Base-by-base conservation (phyloP, 768 basidiomycete genomes). In the Porpolomopsis calyptriformis region DNA sequence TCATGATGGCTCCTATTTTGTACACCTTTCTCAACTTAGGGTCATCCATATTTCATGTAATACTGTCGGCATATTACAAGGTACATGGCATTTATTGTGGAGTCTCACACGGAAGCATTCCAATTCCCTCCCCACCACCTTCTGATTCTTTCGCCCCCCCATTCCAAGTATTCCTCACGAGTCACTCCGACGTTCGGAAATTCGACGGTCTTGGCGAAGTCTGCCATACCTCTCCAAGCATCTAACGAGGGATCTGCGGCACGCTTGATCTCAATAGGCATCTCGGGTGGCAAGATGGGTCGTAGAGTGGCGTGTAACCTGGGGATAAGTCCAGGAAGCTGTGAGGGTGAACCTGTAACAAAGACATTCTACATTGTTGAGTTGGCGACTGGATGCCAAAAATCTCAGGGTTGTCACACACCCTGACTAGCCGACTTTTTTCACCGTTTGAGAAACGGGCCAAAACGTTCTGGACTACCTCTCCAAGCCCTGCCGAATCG, bases 101-200 rank as follows among this genome's bases (percentile, higher is more conserved):
- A 31, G 14, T 7, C 29, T 50, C 41, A n/a, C n/a, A n/a, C n/a
- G 14, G 46, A 47, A 18, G 61, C 64, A 56, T 87, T 86, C 82
- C 83, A 87, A 59, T 98, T 97, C 5, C 92, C 82, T 59, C 90
- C 90, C 77, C 84, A 88, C 85, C 96, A 96, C 58, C 74, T 74
- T 61, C 82, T 87, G 49, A 93, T 70, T 49, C 88, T 74, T 62
- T 96, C 92, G 1, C 78, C 79, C 0, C 96, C 94, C 64, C 79
- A 76, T 60, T 99, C 96, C 6, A 89, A 80, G 53, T 97, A 99
- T 59, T 97, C 88, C 4, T 73, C 78, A 54, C 69, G 72, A 12
- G 82, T 87, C 31, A 94, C 75, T 2, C 76, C 71, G 1, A 78
- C 73, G 25, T 58, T 60, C 37, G 53, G 40, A 54, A 85, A 82